Percentiles rank a stretch among this genome's conserved stretches.
Conservation (phyloP, 495 filamentous ascomycete genomes). For the Haplographium delicatum region DNA sequence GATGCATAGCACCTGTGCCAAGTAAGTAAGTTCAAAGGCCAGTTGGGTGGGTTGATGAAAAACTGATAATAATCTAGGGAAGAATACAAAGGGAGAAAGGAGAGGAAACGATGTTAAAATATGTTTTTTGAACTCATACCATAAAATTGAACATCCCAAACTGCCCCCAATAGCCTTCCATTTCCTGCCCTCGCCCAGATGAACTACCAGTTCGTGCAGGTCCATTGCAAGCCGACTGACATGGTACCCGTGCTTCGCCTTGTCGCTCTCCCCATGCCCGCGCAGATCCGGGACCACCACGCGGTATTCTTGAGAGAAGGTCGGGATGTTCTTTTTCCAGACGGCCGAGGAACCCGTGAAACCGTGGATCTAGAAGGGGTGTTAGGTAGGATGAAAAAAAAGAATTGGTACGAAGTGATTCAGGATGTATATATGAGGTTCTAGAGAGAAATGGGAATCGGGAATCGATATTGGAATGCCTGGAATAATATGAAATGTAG, state of each 20-base stretch:
- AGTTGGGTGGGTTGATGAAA: constrained; percentile 11
- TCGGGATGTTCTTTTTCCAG: constrained; percentile 34
- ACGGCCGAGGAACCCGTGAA: constrained; percentile 40
- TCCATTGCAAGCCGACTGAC: constrained; percentile 40
- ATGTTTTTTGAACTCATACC: constrained; percentile 38
- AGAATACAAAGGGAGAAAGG: background rate
- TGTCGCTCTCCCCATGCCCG: constrained; percentile 36
- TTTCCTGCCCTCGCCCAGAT: constrained; percentile 11
- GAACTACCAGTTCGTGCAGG: constrained; percentile 30
- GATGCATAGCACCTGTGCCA: constrained; percentile 30
- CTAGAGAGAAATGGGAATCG: background rate
- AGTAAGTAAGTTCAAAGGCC: constrained; percentile 1
- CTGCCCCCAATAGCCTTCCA: constrained; percentile 37
- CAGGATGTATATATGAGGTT: too few relatives aligned
- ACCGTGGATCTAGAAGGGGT: constrained; percentile 33
- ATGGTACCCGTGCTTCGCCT: constrained; percentile 36
- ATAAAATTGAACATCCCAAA: constrained; percentile 41
- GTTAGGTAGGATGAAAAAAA: background rate
- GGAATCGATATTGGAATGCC: too few relatives aligned
- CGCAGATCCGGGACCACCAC: constrained; percentile 39
- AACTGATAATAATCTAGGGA: too few relatives aligned
- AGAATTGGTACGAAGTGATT: background rate
- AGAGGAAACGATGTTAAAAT: background rate
- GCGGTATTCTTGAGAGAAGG: constrained; percentile 18
- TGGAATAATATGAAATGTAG: too few relatives aligned